Conservation (phyloP, 306 rosid genomes). For the Medicago ruthenica region DNA sequence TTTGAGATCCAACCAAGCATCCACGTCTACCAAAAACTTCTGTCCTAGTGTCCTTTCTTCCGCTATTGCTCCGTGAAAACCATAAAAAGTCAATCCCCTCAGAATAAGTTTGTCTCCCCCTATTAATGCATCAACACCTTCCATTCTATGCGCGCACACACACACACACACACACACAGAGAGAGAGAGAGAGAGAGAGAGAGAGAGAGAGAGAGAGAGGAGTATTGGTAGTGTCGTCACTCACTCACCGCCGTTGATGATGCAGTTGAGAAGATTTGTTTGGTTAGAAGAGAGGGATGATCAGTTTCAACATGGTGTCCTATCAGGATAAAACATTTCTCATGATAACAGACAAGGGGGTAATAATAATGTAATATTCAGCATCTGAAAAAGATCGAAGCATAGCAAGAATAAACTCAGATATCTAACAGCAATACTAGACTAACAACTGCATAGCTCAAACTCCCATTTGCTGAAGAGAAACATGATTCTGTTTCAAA, state of each 20-base stretch:
- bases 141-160: constrained; percentile 8
- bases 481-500: background rate
- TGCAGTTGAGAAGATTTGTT: too few species aligned
- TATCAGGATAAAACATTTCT: background rate
- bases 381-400: constrained; percentile 9
- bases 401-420: constrained; percentile 20
- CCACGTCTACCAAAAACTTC: constrained; percentile 77
- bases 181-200: too few species aligned
- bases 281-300: too few species aligned
- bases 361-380: constrained; percentile 1
- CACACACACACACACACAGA: too few species aligned
- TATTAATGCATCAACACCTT: constrained; percentile 43
- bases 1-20: constrained; percentile 95
- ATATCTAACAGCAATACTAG: constrained; percentile 18
- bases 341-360: background rate
- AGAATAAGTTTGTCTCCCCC: constrained; percentile 77
- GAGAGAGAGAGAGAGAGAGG: too few species aligned
- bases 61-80: constrained; percentile 79
- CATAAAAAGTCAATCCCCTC: constrained; percentile 80
- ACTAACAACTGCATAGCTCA: background rate
- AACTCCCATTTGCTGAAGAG: background rate
- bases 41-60: constrained; percentile 81
- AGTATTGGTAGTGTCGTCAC: too few species aligned
- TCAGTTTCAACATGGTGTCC: background rate
- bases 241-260: too few species aligned